Evolutionary conservation across 257 asterid genomes (phyloP), one percentile per base, ranked within the genome.

Genomic region (Anisodus acutangulus): DNA sequence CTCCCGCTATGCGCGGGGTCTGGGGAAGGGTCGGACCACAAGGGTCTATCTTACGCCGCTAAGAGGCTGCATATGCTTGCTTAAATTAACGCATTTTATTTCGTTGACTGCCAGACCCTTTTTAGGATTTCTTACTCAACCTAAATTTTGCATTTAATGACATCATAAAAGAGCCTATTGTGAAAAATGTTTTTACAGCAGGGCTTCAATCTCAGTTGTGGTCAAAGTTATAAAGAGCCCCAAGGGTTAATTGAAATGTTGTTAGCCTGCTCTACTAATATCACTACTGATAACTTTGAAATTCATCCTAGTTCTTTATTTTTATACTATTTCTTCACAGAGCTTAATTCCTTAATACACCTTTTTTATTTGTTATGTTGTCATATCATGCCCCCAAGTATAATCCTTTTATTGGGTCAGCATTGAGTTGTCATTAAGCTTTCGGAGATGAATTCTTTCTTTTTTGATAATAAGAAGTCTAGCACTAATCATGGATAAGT

Each of bases 251-350:
- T 47, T 1, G 37, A 19, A 72, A 74, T 74, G 43, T 19, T 74
- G 43, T 19, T 74, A 43, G 79, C 55, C 4, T 71, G 79, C 79
- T 71, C 58, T 71, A 71, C 39, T 70, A 43, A 71, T 45, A n/a
- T 17, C 55, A 43, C 3, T 17, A 70, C 35, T 10, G 17, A 9
- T 45, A 9, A 41, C 35, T 70, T 70, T 8, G 55, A 17, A 70
- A 8, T 69, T 70, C 22, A 70, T 17, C 55, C 55, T 70, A 3
- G 58, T 71, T 71, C 79, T 71, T 71, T 43, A 35, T 70, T 45
- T 12, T 47, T n/a, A 71, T 45, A 72, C 45, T 9, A n/a, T 45
- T 45, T 45, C 57, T 45, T 19, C 10, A 71, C 35, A 9, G 17
- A 9, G 39, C 16, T 47, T 71, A 5, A 5, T 71, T 8, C n/a